These are phyloP conservation scores for Oldenlandia corymbosa DNA, from an alignment of 257 asterid species.

Conservation along the genomic window DNA sequence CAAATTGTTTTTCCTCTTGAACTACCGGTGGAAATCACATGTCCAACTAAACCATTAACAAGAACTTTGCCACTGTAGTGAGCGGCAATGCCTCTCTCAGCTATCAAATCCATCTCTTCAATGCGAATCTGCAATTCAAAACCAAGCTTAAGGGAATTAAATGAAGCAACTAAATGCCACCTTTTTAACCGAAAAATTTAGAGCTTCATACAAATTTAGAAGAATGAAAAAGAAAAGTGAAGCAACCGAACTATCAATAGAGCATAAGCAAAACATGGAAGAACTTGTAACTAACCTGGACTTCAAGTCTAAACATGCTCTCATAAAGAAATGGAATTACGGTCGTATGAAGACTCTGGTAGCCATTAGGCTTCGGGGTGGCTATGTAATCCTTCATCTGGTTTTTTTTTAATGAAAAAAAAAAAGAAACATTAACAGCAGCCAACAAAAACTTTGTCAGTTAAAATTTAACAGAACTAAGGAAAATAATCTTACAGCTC, in stretches of 20 bases:
- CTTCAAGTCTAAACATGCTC: constrained; percentile 91
- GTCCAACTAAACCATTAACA: constrained; percentile 82
- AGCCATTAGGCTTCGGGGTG: constrained; percentile 85
- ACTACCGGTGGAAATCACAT: constrained; percentile 43
- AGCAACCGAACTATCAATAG: background rate
- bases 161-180: background rate
- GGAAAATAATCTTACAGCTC: constrained; percentile 56
- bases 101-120: constrained; percentile 91
- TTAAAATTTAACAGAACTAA: constrained; percentile 1
- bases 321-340: constrained; percentile 91
- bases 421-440: constrained; percentile 19
- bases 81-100: constrained; percentile 91
- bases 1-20: constrained; percentile 58
- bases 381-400: constrained; percentile 96
- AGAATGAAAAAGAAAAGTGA: background rate
- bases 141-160: background rate
- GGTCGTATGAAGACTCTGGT: constrained; percentile 92
- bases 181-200: background rate
- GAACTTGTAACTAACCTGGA: constrained; percentile 54
- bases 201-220: background rate
- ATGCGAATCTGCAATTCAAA: constrained; percentile 59
- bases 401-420: too few relatives aligned
- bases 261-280: background rate
- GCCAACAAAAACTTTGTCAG: constrained; percentile 3
- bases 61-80: constrained; percentile 83